Evolutionary conservation across 306 rosid genomes (phyloP), one percentile per base, ranked within the genome.

Genomic region (Cicer bijugum): DNA sequence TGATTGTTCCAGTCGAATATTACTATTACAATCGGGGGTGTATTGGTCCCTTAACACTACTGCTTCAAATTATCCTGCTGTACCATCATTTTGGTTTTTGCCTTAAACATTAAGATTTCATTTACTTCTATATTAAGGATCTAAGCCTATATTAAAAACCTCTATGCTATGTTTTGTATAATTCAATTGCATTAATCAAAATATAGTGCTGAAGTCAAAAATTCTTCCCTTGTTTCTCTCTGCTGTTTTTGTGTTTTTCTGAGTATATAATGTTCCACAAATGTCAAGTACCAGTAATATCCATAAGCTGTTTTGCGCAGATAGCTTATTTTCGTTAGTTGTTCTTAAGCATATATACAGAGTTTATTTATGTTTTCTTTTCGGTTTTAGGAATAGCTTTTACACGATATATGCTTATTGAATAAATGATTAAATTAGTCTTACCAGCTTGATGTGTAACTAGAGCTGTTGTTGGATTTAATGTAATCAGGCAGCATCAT

Each of bases 381-480:
- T 20, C 23, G 38, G 20, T 56, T 56, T 55, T 17, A 55, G 61
- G 20, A 19, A 0, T 9, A 55, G 12, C 37, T 14, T 9, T 16
- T 16, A 10, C 12, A 57, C 1, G 15, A 11, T 23, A 57, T 11
- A 10, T 10, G 39, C 15, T 57, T 20, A 11, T 57, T 28, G 8
- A 57, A 57, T 11, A 23, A 5, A 15, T 8, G 14, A 38, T 20
- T 20, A 11, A 5, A 11, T 57, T 8, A 16, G 6, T 11, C 28
- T 23, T 57, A 28, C 6, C 2, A 57, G 39, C 63, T 55, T 20
- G 44, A n/a, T 50, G 64, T 28, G 15, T 23, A 47, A 38, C 15
- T 76, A 47, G 58, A 33, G 48, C 71, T 37, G n/a, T 53, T 37
- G 10, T 51, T 79, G 20, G 40, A 62, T 78, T 60, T 59, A 45